A percentile compares a stretch with the other conserved stretches of the same genome.
These are phyloP conservation scores for Sporothrix globosa DNA, from an alignment of 2,329 filamentous ascomycete genomes.

Conservation along the genomic window DNA sequence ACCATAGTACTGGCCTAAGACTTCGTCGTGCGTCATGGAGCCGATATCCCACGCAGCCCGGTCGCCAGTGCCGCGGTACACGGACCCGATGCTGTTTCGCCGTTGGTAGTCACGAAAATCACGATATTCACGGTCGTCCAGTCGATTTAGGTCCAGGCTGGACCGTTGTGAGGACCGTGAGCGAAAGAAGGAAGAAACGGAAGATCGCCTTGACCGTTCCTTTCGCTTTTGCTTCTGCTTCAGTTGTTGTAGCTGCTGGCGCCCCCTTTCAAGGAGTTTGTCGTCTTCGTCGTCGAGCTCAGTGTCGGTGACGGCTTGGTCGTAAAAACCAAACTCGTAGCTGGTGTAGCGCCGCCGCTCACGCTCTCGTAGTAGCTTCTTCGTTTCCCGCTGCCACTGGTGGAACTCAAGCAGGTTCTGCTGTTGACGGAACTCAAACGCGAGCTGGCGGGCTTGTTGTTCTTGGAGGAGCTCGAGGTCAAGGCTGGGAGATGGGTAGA, in stretches of 20 bases:
- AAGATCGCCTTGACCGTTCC: constrained; percentile 1
- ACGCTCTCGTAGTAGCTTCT: constrained; percentile 19
- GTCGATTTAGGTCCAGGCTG: background rate
- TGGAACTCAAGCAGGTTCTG: constrained; percentile 24
- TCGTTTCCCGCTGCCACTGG: background rate
- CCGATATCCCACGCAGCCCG: constrained; percentile 22
- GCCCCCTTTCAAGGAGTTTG: constrained; percentile 2
- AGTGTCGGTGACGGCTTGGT: background rate
- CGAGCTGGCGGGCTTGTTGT: constrained; percentile 32
- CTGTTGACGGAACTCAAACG: constrained; percentile 32
- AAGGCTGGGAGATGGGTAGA: constrained; percentile 25
- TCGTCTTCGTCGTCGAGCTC: background rate
- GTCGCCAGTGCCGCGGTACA: constrained; percentile 32
- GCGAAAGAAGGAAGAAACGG: constrained; percentile 25
- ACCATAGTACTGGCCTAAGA: constrained; percentile 39
- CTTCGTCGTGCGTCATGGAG: constrained; percentile 44
- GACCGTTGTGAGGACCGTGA: constrained; percentile 16
- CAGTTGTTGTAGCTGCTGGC: constrained; percentile 33
- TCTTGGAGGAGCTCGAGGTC: constrained; percentile 33
- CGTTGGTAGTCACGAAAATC: constrained; percentile 31
- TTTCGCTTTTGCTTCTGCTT: constrained; percentile 1
- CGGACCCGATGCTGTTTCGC: constrained; percentile 42
- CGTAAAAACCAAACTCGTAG: background rate
- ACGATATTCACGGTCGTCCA: background rate
- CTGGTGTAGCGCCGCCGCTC: constrained; percentile 9